Base-by-base conservation (phyloP, 768 basidiomycete species). In the Boletus pseudo-olivaceus region DNA sequence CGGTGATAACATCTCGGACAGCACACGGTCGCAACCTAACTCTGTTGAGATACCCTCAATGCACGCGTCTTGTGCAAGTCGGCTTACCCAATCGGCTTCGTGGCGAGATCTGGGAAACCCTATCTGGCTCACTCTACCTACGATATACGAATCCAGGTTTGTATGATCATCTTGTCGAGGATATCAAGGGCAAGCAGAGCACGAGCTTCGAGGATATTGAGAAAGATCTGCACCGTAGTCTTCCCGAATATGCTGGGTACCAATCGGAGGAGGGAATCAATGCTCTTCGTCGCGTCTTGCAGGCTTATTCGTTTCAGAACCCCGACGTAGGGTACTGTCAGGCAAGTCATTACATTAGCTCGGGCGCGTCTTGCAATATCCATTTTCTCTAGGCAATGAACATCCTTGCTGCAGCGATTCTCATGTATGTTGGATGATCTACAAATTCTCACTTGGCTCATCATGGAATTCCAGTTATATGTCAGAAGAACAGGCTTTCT, bases 401-500 rank as follows among this genome's bases (percentile, higher is more conserved):
- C 68, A 96, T 99, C 46, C 81, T 98, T 40, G 90, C 90, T 0
- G 95, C 96, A 27, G 94, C 93, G n/a, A 87, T 96, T 63, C 76
- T 96, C 48, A 93, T 95, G 92, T 93, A 63, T 59, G 82, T 68
- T 15, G 48, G 8, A 43, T 42, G 9, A 3, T 23, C 33, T 52
- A 37, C 26, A 41, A 39, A 47, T 29, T 47, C 23, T 12, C 30
- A 2, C 20, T 30, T 38, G 46, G 8, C 60, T 70, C 40, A 65
- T 48, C 12, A 7, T 17, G 3, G 29, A 35, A 43, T 42, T 45
- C 20, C 61, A 98, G 95, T 57, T 99, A 98, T 69, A 93, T 97
- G 93, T 96, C 93, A 3, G 97, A 99, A 72, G 97, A 98, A 62
- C 96, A 98, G 69, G 87, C 95, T 11, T 99, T 99, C 69, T 98